A percentile compares a stretch with the other conserved stretches of the same genome.
These are phyloP conservation scores for Ophiostoma pallidulum DNA, from an alignment of 2,329 filamentous ascomycete genomes.

Conservation along the genomic window DNA sequence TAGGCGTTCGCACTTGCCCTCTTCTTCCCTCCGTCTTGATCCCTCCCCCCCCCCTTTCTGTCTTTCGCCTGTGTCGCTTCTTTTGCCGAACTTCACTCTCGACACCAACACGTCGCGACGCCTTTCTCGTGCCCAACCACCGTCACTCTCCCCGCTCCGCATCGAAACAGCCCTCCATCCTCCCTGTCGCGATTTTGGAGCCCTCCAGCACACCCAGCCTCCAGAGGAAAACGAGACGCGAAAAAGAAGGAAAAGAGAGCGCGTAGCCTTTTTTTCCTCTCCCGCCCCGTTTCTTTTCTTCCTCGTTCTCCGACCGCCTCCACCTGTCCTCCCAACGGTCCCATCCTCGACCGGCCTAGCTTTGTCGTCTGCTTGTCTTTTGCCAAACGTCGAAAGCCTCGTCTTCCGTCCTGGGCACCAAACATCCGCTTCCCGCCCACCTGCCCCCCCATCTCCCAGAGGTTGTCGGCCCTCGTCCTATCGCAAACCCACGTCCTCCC, in stretches of 20 bases:
- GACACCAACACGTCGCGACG: constrained; percentile 4
- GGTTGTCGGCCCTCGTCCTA: background rate
- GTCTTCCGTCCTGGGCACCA: too few relatives aligned
- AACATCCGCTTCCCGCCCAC: constrained; percentile 4
- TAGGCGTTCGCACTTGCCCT: constrained; percentile 3
- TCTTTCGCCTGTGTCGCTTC: background rate
- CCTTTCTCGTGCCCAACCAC: too few relatives aligned
- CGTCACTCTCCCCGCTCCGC: too few relatives aligned
- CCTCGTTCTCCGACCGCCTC: background rate
- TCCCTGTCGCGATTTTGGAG: background rate
- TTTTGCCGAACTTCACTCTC: constrained; percentile 1
- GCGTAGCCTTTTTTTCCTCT: constrained; percentile 5
- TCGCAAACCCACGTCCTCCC: background rate
- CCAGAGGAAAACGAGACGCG: constrained; percentile 8
- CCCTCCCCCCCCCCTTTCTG: too few relatives aligned
- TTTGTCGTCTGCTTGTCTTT: too few relatives aligned
- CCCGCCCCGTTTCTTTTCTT: background rate
- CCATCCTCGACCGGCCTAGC: too few relatives aligned
- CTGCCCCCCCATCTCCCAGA: constrained; percentile 7
- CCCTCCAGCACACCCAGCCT: background rate
- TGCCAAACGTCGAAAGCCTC: too few relatives aligned
- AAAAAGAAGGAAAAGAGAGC: constrained; percentile 9
- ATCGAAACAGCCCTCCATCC: background rate
- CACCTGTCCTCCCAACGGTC: too few relatives aligned
- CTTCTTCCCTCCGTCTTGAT: constrained; percentile 7